Conservation (phyloP, 768 basidiomycete genomes). For the Daedaleopsis nitida region DNA sequence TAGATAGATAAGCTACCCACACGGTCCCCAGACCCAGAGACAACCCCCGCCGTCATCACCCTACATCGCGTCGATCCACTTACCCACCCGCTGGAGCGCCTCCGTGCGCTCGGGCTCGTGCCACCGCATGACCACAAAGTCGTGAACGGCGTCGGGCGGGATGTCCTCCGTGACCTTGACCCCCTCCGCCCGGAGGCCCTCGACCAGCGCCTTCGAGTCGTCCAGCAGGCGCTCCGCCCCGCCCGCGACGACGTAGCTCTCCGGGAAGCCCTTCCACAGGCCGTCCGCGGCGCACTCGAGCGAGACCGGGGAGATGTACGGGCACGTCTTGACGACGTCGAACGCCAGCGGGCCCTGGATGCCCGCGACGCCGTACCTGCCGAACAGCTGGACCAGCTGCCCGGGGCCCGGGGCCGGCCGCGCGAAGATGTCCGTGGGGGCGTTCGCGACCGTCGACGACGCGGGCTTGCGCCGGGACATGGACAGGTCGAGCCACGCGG, state of each 20-base stretch:
- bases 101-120: slow-evolving; percentile 23
- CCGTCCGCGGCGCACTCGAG: slow-evolving; percentile 4
- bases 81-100: not conserved
- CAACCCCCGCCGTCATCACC: not conserved
- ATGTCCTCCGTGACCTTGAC: slow-evolving; percentile 25
- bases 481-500: slow-evolving; percentile 57
- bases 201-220: slow-evolving; percentile 9
- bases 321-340: slow-evolving; percentile 8
- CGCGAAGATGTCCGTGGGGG: slow-evolving; percentile 33
- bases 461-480: slow-evolving; percentile 35
- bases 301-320: slow-evolving; percentile 23
- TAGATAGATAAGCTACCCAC: not conserved
- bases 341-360: slow-evolving; percentile 12
- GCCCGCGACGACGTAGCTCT: slow-evolving; percentile 34
- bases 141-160: slow-evolving; percentile 18
- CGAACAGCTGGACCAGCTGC: not conserved
- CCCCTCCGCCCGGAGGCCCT: slow-evolving; percentile 11
- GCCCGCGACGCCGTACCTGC: slow-evolving; percentile 4
- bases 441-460: slow-evolving; percentile 6
- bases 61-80: slow-evolving; percentile 14
- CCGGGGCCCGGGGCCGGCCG: not conserved
- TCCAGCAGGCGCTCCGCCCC: slow-evolving; percentile 29
- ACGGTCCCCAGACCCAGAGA: too few relatives aligned
- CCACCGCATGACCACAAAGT: slow-evolving; percentile 18
- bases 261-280: slow-evolving; percentile 34